Conservation (phyloP, 2,329 filamentous ascomycete species). For the Capronia coronata region DNA sequence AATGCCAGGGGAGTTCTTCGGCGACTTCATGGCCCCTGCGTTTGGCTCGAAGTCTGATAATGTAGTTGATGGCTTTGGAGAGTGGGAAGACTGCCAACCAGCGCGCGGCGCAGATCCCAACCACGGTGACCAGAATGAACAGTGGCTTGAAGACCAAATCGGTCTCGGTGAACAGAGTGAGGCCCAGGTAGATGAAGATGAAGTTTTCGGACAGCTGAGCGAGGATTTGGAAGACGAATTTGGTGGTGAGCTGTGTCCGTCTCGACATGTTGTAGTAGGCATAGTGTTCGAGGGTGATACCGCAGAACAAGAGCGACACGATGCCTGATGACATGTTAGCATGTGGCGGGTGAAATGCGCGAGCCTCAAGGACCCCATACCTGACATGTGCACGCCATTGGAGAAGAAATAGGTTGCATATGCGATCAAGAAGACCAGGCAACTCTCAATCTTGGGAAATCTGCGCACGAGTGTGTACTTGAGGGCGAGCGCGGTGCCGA, state of each 20-base stretch:
- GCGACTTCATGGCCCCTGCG: slow-evolving; percentile 67
- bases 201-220: slow-evolving; percentile 97
- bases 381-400: slow-evolving; percentile 90
- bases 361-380: slow-evolving; percentile 47
- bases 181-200: slow-evolving; percentile 96
- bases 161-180: slow-evolving; percentile 88
- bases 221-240: slow-evolving; percentile 92
- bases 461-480: slow-evolving; percentile 92
- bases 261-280: slow-evolving; percentile 99
- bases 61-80: slow-evolving; percentile 82
- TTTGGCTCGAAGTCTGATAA: slow-evolving; percentile 77
- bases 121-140: slow-evolving; percentile 85
- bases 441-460: slow-evolving; percentile 95
- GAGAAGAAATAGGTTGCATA: slow-evolving; percentile 98
- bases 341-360: not conserved
- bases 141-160: slow-evolving; percentile 86
- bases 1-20: slow-evolving; percentile 87
- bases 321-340: slow-evolving; percentile 58
- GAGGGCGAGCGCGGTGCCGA: slow-evolving; percentile 76
- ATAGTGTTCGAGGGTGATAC: slow-evolving; percentile 97
- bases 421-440: slow-evolving; percentile 83
- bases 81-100: slow-evolving; percentile 95
- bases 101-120: slow-evolving; percentile 84
- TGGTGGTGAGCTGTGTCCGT: slow-evolving; percentile 92
- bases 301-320: slow-evolving; percentile 91